Evolutionary conservation across 768 basidiomycete species (phyloP).

Genomic region (Mycena vitilis): DNA sequence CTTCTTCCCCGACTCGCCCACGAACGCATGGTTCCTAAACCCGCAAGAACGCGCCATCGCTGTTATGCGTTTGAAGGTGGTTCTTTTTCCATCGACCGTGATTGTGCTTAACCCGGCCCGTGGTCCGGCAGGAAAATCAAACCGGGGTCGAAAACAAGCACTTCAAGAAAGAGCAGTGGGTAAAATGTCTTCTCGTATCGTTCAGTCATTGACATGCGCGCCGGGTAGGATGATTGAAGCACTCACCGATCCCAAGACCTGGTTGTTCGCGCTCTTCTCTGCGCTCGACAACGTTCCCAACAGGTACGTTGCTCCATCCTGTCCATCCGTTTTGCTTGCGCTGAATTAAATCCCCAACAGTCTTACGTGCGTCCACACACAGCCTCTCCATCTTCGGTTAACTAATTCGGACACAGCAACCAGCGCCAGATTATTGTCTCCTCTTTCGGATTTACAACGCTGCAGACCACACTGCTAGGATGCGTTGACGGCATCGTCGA

Average conservation of each 20-base stretch:
- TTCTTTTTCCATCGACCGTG: background rate
- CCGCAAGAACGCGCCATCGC: constrained; percentile 61
- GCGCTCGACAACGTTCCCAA: constrained; percentile 64
- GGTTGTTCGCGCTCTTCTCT: constrained; percentile 67
- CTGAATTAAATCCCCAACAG: background rate
- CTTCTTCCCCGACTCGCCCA: constrained; percentile 71
- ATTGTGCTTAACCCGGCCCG: background rate
- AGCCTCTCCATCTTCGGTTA: too few relatives aligned
- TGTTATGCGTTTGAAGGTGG: constrained; percentile 66
- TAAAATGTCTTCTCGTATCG: background rate
- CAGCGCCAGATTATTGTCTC: constrained; percentile 62
- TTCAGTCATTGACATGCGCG: background rate
- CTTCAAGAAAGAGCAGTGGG: constrained; percentile 84
- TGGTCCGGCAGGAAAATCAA: constrained; percentile 68
- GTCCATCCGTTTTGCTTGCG: too few relatives aligned
- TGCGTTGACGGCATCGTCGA: constrained; percentile 64
- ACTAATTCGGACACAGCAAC: constrained; percentile 45
- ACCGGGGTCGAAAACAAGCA: constrained; percentile 86
- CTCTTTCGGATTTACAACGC: constrained; percentile 61
- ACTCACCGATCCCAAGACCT: constrained; percentile 65
- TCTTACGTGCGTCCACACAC: constrained; percentile 10
- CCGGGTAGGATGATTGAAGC: constrained; percentile 62
- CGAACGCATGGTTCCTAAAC: constrained; percentile 70
- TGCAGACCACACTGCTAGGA: constrained; percentile 66
- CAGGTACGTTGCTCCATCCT: constrained; percentile 4